Evolutionary conservation across 495 filamentous ascomycete species (phyloP), one percentile per base, ranked within the genome.

Genomic region (Penicillium cinerascens): DNA sequence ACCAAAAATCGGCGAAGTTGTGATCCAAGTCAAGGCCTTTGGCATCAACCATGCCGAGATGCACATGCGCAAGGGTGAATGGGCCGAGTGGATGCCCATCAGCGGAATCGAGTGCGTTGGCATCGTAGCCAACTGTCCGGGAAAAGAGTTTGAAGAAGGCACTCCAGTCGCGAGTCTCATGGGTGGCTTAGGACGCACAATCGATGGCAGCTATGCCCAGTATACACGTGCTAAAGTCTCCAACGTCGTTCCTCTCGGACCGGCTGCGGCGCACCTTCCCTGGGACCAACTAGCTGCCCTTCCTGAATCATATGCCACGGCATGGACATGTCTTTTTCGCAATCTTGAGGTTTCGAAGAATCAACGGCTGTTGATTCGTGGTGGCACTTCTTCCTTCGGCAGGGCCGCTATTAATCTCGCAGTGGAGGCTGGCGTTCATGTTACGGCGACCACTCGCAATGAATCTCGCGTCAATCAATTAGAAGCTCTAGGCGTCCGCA

Each of bases 51-150:
- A 77, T 57, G 75, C 75, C n/a, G 74, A 79, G 54, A 74, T 73
- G 66, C 71, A 77, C 60, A 76, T 78, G 75, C 72, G 77, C 26
- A 65, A 64, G 45, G 75, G 77, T n/a, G 74, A 79, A 63, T 78
- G 75, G 75, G 70, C 61, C 48, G 75, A 76, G 42, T 72, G 58
- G 53, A 68, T 66, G 42, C 69, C 69, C 16, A 67, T 78, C 43
- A 71, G 56, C 36, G 75, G 75, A 2, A 55, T 78, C 22, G 77
- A 80, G 53, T 78, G 75, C 53, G 75, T 76, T 40, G 76, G 75
- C 11, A 61, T 63, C 36, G 63, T 79, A 17, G 61, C 57, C 3
- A 51, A 42, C 21, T 77, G 70, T 47, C 71, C 74, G 3, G 58
- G 58, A 13, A 63, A 62, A 17, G 66, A 72, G 35, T 58, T 77